Evolutionary conservation across 164 flowering plant species (phyloP).

Genomic region (Taxillus chinensis): DNA sequence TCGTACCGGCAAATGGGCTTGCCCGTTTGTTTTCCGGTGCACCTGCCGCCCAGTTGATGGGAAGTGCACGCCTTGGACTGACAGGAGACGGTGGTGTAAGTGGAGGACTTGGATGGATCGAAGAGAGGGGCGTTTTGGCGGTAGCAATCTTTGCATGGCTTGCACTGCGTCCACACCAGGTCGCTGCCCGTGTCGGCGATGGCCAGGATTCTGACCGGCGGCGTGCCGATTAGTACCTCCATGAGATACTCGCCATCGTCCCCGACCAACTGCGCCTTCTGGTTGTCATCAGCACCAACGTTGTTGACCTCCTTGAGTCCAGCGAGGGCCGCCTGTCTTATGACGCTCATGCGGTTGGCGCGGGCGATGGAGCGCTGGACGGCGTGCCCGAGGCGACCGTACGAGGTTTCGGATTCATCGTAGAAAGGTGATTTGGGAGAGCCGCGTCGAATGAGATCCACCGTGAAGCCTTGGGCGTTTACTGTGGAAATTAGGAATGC

Average conservation of each 20-base stretch:
- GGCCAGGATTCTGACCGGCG: constrained; percentile 16
- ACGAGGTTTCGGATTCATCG: not conserved
- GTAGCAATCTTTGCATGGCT: constrained; percentile 28
- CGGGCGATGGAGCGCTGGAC: not conserved
- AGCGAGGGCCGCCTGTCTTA: not conserved
- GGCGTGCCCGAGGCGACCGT: not conserved
- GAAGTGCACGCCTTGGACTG: constrained; percentile 17
- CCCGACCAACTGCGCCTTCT: not conserved
- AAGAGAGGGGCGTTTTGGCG: constrained; percentile 25
- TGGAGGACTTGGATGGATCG: constrained; percentile 18
- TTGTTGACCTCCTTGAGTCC: not conserved
- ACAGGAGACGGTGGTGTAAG: constrained; percentile 32
- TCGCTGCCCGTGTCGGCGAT: constrained; percentile 50
- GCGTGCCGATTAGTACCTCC: constrained; percentile 30
- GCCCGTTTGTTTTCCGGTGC: not conserved
- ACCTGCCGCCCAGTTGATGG: not conserved
- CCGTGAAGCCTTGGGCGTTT: not conserved
- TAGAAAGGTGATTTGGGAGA: not conserved
- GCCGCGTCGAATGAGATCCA: not conserved
- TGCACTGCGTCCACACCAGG: constrained; percentile 41
- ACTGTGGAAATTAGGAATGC: too few species aligned
- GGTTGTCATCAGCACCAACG: too few species aligned
- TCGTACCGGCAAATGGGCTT: constrained; percentile 16
- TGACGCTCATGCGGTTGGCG: not conserved
- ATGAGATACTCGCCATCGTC: constrained; percentile 8